Percentiles rank a stretch among this genome's conserved stretches.
Evolutionary conservation across 2,329 filamentous ascomycete genomes (phyloP).

Genomic region (Teratosphaeria zuluensis): DNA sequence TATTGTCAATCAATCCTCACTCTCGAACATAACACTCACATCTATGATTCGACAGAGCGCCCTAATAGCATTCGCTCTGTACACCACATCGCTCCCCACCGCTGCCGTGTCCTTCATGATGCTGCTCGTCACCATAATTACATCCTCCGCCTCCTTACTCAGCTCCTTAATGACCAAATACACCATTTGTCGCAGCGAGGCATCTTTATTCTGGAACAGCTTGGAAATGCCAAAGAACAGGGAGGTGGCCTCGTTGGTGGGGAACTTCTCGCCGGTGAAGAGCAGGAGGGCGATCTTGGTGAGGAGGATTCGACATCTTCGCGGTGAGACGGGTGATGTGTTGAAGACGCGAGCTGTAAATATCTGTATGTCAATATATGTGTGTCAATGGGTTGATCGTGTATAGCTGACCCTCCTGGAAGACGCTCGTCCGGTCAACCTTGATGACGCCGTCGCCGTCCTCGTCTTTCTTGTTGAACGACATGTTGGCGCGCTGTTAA

Average conservation of each 20-base stretch:
- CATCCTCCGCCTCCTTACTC: slow-evolving; percentile 88
- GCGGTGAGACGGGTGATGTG: slow-evolving; percentile 88
- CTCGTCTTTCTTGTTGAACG: slow-evolving; percentile 98
- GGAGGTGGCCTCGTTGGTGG: slow-evolving; percentile 91
- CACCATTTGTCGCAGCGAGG: slow-evolving; percentile 95
- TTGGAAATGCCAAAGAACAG: slow-evolving; percentile 99
- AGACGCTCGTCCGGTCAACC: slow-evolving; percentile 94
- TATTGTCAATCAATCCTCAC: neutral
- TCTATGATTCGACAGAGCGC: slow-evolving; percentile 95
- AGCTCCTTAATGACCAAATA: slow-evolving; percentile 98
- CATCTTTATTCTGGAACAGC: slow-evolving; percentile 99
- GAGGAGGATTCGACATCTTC: slow-evolving; percentile 92
- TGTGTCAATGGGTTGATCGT: neutral
- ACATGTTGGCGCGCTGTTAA: slow-evolving; percentile 49
- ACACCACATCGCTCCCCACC: slow-evolving; percentile 86
- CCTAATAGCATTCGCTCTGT: slow-evolving; percentile 90
- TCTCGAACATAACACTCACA: slow-evolving; percentile 41
- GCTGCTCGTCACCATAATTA: slow-evolving; percentile 98
- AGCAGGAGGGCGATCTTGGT: slow-evolving; percentile 95
- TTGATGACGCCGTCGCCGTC: slow-evolving; percentile 92
- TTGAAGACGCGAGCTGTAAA: slow-evolving; percentile 86
- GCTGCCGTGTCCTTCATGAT: slow-evolving; percentile 99
- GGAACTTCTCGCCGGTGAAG: slow-evolving; percentile 95
- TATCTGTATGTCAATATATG: neutral
- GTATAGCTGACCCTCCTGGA: slow-evolving; percentile 76